Evolutionary conservation across 352 stramenopile species (phyloP), one percentile per base, ranked within the genome.

Genomic region (Phytophthora tubulina): DNA sequence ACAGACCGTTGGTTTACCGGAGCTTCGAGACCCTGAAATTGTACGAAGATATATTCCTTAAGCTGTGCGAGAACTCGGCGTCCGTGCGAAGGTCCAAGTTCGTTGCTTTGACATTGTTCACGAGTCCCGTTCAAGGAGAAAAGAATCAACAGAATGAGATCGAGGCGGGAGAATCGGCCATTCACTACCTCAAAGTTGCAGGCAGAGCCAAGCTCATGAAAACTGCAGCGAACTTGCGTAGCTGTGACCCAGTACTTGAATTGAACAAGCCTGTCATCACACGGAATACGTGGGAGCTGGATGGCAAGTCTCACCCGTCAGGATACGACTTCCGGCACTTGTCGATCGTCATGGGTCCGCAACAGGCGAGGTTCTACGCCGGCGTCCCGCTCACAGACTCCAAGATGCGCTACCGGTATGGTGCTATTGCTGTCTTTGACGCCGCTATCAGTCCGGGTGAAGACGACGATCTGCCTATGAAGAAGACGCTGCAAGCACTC

Each of bases 331-430:
- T 92, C 17, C 57, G 72, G 10, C 68, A 79, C n/a, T 68, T 94
- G 0, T 84, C 88, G 33, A 84, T 95, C 42, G 88, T 95, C 2
- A 69, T 84, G 42, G 88, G 86, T 0, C 85, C 88, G 1, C 88
- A 95, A 56, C 80, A 87, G 36, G 82, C 82, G 11, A 81, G 77
- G 17, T 94, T 93, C 64, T 95, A 95, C 65, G 84, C 82, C 3
- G 85, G 86, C 1, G 79, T 93, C 13, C 85, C 84, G 38, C 74
- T 94, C 4, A 62, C 81, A 2, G 79, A 91, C 73, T 42, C 59
- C 45, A 72, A 73, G 49, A 82, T 79, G 33, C 60, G 71, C 3
- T 79, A 79, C 7, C 65, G 82, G 6, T 71, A 94, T 30, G 88
- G 88, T 1, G 86, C 86, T 10, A 46, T 96, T 21, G 83, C 79